Base-by-base conservation (phyloP, 805 yeast species). In the Danielia reshetovae region DNA sequence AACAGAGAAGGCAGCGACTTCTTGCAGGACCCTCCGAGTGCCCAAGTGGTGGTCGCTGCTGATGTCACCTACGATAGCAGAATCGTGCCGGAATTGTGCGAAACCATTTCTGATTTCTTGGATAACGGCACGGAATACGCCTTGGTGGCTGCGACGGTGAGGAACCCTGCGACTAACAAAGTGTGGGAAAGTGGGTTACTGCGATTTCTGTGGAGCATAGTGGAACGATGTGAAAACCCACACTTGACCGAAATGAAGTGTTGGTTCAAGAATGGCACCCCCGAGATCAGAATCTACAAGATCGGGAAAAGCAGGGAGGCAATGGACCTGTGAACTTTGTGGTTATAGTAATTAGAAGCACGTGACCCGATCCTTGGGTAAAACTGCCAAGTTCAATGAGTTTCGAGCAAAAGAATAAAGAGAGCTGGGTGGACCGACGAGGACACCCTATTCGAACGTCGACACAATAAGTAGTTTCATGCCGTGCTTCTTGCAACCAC, bases 1-100 rank as follows among this genome's bases (percentile, higher is more conserved):
- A 46, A 43, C 28, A 36, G 32, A 4, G 16, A 14, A 4, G 69
- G 74, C 2, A 60, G 60, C 24, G 74, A 70, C 29, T 48, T 50
- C 7, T 48, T 71, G 1, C 74, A 75, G 2, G 50, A 28, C 3
- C 41, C 43, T 2, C 52, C 57, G 0, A 36, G 49, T 2, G 56
- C 66, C 3, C 78, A 80, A 46, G 55, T 79, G 1, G 60, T 87
- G 0, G 51, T 86, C 3, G 96, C 89, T 0, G 93, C 96, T 0
- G 97, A 89, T 57, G 86, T 89, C 10, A 86, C 96, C 0, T 89
- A 85, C 57, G 97, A 89, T 50, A 54, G 77, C 2, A 60, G 72
- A 3, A 66, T 78, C 3, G 67, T 86, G 14, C 77, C 79, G 0
- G 59, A 59, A 16, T 65, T 89, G 26, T 69, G 77, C n/a, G 40